Evolutionary conservation across 2,329 filamentous ascomycete species (phyloP).

Genomic region (Colletotrichum falcatum): DNA sequence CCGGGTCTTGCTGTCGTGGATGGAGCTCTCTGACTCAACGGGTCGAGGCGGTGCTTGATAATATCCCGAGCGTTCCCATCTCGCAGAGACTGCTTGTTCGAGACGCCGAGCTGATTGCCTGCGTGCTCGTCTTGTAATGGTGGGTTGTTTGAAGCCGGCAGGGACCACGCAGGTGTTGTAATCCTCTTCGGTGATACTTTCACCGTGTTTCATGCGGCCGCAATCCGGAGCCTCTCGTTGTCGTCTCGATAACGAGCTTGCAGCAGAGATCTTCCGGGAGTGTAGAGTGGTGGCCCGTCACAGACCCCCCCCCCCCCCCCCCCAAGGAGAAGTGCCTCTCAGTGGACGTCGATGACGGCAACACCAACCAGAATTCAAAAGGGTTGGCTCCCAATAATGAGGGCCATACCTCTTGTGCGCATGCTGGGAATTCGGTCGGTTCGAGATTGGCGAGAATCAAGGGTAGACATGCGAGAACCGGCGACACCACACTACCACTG

Average conservation of each 20-base stretch:
- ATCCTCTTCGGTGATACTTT: too few relatives aligned
- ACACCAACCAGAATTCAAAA: background rate
- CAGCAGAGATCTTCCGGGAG: background rate
- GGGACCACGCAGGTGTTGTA: too few relatives aligned
- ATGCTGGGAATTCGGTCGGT: constrained; percentile 11
- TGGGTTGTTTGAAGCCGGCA: too few relatives aligned
- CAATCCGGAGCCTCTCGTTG: background rate
- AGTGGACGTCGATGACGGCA: background rate
- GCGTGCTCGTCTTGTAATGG: too few relatives aligned
- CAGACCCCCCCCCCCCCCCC: too few relatives aligned
- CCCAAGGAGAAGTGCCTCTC: background rate
- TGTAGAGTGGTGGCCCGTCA: background rate
- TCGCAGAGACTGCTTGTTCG: too few relatives aligned
- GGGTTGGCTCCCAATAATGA: constrained; percentile 9
- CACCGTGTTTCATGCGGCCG: background rate
- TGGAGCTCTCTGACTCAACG: background rate
- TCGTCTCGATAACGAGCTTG: background rate
- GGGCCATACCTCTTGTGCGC: constrained; percentile 29
- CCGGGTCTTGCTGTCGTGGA: background rate
- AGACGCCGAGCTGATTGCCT: too few relatives aligned
- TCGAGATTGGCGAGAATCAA: constrained; percentile 12
- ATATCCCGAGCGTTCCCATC: background rate
- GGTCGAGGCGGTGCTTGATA: background rate
- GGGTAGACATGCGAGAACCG: too few relatives aligned
- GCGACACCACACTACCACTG: constrained; percentile 2